Percentiles rank a stretch among this genome's conserved stretches.
Conservation (phyloP, 1,284 basidiomycete genomes). For the Leccinum pseudoinsigne region DNA sequence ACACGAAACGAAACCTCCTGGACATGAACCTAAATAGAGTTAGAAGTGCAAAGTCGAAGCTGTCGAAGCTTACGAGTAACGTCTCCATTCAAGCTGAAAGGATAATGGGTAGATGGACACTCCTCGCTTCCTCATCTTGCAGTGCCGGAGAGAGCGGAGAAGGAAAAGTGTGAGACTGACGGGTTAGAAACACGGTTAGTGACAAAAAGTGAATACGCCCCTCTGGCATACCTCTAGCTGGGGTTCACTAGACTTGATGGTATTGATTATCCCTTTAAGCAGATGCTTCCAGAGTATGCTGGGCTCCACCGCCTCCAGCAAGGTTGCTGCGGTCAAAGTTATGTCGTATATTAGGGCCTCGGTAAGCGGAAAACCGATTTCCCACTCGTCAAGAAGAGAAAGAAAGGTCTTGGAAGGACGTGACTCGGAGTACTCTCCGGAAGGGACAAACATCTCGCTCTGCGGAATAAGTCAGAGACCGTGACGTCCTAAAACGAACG, state of each 20-base stretch:
- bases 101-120: constrained; percentile 78
- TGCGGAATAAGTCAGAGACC: constrained; percentile 27
- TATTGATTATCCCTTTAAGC: constrained; percentile 52
- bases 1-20: constrained; percentile 36
- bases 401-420: constrained; percentile 96
- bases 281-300: constrained; percentile 85
- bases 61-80: constrained; percentile 47
- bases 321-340: constrained; percentile 83
- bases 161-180: constrained; percentile 67
- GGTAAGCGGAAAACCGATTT: constrained; percentile 85
- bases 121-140: constrained; percentile 82
- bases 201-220: not conserved
- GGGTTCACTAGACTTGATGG: constrained; percentile 46
- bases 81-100: constrained; percentile 67
- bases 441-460: constrained; percentile 75
- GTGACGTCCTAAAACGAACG: constrained; percentile 27
- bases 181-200: constrained; percentile 42
- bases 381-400: constrained; percentile 95
- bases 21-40: constrained; percentile 40
- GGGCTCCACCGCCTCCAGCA: constrained; percentile 94
- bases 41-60: constrained; percentile 6
- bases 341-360: constrained; percentile 80
- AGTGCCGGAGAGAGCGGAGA: constrained; percentile 58
- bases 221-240: constrained; percentile 45
- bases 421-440: constrained; percentile 70